Percentiles rank a stretch among this genome's conserved stretches.
Evolutionary conservation across 1,284 basidiomycete species (phyloP).

Genomic region (Moniliella sp.): DNA sequence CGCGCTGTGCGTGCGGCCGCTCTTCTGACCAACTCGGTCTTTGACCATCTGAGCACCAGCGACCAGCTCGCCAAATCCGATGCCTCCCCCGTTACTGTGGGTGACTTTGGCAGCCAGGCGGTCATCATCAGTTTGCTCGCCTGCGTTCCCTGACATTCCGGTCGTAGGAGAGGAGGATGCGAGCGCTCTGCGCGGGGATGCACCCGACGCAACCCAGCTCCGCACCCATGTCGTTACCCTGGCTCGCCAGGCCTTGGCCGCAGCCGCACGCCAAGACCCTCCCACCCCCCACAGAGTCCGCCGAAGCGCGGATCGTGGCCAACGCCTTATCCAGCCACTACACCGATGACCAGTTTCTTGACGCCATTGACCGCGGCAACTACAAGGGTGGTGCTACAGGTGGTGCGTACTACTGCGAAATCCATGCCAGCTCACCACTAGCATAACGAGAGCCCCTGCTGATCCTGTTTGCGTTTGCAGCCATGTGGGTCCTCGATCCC

Average conservation of each 20-base stretch:
- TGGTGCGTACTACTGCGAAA: too few relatives aligned
- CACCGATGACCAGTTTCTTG: constrained; percentile 43
- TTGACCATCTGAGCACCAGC: constrained; percentile 51
- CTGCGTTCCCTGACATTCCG: constrained; percentile 58
- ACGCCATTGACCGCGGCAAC: constrained; percentile 66
- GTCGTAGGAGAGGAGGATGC: constrained; percentile 94
- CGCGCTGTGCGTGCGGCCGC: constrained; percentile 77
- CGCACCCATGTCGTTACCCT: too few relatives aligned
- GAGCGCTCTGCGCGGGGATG: constrained; percentile 40
- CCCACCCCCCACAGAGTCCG: too few relatives aligned
- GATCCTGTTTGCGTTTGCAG: too few relatives aligned
- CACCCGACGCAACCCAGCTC: too few relatives aligned
- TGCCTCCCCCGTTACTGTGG: constrained; percentile 79
- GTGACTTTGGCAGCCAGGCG: constrained; percentile 30
- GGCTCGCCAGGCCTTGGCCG: too few relatives aligned
- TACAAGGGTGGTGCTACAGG: constrained; percentile 54
- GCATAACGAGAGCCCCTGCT: too few relatives aligned
- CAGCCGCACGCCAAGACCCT: too few relatives aligned
- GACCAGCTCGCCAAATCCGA: constrained; percentile 78
- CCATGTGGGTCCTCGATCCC: constrained; percentile 71
- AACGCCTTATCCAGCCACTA: too few relatives aligned
- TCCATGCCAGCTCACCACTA: too few relatives aligned
- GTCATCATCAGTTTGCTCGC: constrained; percentile 22
- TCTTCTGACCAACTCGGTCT: constrained; percentile 51
- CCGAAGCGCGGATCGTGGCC: too few relatives aligned